Evolutionary conservation across 2,329 filamentous ascomycete genomes (phyloP).

Genomic region (Fusarium subglutinans): DNA sequence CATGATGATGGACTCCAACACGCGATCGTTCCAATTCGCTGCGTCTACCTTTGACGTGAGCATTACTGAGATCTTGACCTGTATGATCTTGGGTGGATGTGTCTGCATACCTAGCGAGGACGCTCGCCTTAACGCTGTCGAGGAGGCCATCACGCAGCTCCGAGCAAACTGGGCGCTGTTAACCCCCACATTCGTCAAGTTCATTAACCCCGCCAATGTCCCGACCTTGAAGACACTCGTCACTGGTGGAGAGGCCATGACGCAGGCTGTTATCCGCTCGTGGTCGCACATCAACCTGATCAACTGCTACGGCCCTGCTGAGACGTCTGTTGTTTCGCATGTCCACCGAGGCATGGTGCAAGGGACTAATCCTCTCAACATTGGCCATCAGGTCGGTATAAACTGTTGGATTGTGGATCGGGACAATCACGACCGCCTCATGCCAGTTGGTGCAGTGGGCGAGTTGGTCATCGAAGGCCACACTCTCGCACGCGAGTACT

Average conservation of each 20-base stretch:
- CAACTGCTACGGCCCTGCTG: constrained; percentile 38
- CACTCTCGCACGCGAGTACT: constrained; percentile 60
- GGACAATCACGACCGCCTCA: constrained; percentile 39
- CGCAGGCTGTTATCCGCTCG: constrained; percentile 27
- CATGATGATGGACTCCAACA: constrained; percentile 37
- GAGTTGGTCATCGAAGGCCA: constrained; percentile 50
- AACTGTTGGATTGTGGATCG: constrained; percentile 43
- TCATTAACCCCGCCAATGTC: constrained; percentile 29
- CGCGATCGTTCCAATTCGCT: constrained; percentile 47
- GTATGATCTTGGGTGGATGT: constrained; percentile 42
- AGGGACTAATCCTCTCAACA: constrained; percentile 35
- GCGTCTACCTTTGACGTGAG: constrained; percentile 46
- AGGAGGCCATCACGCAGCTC: constrained; percentile 24
- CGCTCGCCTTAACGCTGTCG: constrained; percentile 49
- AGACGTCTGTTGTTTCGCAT: constrained; percentile 34
- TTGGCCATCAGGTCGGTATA: constrained; percentile 27
- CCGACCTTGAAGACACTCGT: constrained; percentile 34
- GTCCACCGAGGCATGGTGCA: constrained; percentile 22
- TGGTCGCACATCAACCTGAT: constrained; percentile 39
- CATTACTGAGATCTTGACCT: constrained; percentile 37
- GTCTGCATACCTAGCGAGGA: constrained; percentile 51
- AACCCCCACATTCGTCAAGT: constrained; percentile 33
- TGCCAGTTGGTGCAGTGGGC: constrained; percentile 45
- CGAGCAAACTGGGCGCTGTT: constrained; percentile 34
- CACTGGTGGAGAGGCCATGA: constrained; percentile 39